Conservation (phyloP, 176 grass and related monocot genomes). For the Ampelocalamus luodianensis region DNA sequence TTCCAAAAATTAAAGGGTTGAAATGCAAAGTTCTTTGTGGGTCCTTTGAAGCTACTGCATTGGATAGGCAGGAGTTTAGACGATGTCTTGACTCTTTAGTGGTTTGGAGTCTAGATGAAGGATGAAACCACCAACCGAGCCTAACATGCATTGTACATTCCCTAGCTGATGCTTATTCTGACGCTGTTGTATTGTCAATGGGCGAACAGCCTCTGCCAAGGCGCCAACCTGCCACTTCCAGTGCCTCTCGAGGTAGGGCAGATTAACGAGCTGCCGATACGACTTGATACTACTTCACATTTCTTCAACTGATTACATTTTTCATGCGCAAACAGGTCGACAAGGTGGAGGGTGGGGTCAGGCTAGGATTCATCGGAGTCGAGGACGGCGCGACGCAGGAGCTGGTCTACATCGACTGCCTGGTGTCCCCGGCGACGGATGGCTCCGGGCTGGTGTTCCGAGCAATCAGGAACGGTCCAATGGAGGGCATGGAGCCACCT, state of each 20-base stretch:
- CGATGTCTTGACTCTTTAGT: too few species aligned
- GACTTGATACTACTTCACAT: background rate
- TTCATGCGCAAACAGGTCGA: constrained; percentile 64
- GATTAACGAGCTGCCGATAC: background rate
- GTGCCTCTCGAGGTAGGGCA: constrained; percentile 79
- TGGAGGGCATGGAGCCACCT: constrained; percentile 70
- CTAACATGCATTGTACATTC: too few species aligned
- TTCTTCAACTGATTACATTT: background rate
- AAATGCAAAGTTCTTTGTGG: too few species aligned
- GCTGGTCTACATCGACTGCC: constrained; percentile 83
- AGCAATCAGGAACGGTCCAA: constrained; percentile 71
- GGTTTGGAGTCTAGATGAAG: too few species aligned
- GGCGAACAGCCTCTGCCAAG: constrained; percentile 96
- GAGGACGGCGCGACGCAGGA: constrained; percentile 63
- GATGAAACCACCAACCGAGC: too few species aligned
- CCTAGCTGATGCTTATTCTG: background rate
- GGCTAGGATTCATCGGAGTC: constrained; percentile 67
- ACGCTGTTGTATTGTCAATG: constrained; percentile 57
- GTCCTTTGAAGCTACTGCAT: too few species aligned
- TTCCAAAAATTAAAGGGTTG: too few species aligned
- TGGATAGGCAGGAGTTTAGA: too few species aligned
- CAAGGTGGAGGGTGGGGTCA: constrained; percentile 71
- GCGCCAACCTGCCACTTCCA: constrained; percentile 83
- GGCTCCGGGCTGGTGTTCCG: constrained; percentile 64
- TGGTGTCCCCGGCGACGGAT: constrained; percentile 60